These are phyloP conservation scores for Penicillium pancosmium DNA, from an alignment of 495 filamentous ascomycete species.

Conservation along the genomic window DNA sequence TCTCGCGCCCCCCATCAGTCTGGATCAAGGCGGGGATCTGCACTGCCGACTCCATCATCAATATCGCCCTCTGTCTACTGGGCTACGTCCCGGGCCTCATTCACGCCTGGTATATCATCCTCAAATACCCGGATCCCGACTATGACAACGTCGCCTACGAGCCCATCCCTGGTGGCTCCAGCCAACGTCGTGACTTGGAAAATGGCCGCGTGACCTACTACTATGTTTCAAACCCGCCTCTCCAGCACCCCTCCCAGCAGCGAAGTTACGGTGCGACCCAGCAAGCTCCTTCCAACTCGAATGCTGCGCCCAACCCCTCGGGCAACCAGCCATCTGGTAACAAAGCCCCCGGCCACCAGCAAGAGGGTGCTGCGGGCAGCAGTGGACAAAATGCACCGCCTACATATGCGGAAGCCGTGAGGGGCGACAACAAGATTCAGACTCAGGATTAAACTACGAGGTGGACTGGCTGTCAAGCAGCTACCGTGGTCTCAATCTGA, in stretches of 20 bases:
- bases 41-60: slow-evolving; percentile 91
- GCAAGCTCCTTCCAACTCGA: slow-evolving; percentile 21
- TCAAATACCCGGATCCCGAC: slow-evolving; percentile 76
- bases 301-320: slow-evolving; percentile 16
- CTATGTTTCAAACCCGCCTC: slow-evolving; percentile 60
- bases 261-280: slow-evolving; percentile 40
- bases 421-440: slow-evolving; percentile 89
- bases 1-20: slow-evolving; percentile 52
- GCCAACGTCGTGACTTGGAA: slow-evolving; percentile 45
- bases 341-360: slow-evolving; percentile 19
- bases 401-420: slow-evolving; percentile 83
- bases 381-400: slow-evolving; percentile 59
- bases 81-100: slow-evolving; percentile 90
- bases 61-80: slow-evolving; percentile 86
- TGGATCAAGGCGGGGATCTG: slow-evolving; percentile 97
- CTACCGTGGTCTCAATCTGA: not conserved
- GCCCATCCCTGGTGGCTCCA: slow-evolving; percentile 55
- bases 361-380: slow-evolving; percentile 31
- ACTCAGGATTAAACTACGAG: slow-evolving; percentile 55
- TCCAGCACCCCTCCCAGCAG: slow-evolving; percentile 39
- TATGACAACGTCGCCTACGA: slow-evolving; percentile 63
- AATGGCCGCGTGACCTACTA: slow-evolving; percentile 67
- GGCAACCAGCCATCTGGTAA: not conserved
- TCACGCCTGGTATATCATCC: slow-evolving; percentile 98
- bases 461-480: not conserved